Evolutionary conservation across 129 eudicot species (phyloP).

Genomic region (Chrysanthemum lavandulifolium): DNA sequence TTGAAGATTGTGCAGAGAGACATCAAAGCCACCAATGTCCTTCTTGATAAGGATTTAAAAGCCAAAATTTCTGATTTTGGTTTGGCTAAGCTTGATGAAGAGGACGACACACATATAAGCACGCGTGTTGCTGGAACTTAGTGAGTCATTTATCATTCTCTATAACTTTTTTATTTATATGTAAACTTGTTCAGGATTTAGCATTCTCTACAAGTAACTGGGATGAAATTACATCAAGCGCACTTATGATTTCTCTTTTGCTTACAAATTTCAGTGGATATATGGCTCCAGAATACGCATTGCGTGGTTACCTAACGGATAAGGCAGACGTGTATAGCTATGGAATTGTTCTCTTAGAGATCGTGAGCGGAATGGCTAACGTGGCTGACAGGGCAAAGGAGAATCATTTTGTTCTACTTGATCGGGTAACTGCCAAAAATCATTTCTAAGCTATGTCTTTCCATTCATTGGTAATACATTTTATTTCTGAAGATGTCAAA

Average conservation of each 20-base stretch:
- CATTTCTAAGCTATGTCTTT: neutral
- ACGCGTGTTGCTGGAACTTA: conserved; percentile 79
- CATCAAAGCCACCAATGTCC: conserved; percentile 76
- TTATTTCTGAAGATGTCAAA: neutral
- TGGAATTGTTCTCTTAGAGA: conserved; percentile 62
- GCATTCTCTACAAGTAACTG: neutral
- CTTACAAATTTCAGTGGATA: conserved; percentile 52
- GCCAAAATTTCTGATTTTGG: conserved; percentile 89
- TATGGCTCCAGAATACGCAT: conserved; percentile 88
- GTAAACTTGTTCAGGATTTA: too few relatives aligned
- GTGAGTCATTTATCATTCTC: conserved; percentile 41
- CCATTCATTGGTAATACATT: neutral
- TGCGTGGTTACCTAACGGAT: conserved; percentile 69
- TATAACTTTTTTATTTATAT: neutral
- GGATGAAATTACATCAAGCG: neutral
- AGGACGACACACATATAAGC: conserved; percentile 71
- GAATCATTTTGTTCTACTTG: conserved; percentile 53
- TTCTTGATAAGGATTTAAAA: conserved; percentile 57
- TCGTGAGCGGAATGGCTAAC: conserved; percentile 60
- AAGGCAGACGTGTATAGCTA: conserved; percentile 85
- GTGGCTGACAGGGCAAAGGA: conserved; percentile 39
- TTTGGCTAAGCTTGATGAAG: conserved; percentile 83
- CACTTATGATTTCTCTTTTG: neutral
- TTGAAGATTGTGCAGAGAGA: conserved; percentile 81
- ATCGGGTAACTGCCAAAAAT: conserved; percentile 50